Evolutionary conservation across 2,329 filamentous ascomycete species (phyloP).

Genomic region (Cladosporium sp.): DNA sequence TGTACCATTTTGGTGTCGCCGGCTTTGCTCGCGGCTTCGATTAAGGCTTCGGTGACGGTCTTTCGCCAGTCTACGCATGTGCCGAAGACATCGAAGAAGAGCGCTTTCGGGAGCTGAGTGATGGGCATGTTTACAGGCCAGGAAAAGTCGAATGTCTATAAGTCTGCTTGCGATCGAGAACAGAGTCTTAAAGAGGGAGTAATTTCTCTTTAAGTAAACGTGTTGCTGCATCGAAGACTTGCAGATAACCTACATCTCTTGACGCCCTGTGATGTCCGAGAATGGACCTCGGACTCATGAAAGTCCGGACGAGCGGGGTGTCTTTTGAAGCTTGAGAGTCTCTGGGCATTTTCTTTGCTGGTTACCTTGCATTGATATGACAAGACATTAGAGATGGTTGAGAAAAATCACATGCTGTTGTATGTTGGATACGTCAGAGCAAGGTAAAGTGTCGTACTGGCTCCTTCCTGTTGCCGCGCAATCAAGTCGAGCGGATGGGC

Average conservation of each 20-base stretch:
- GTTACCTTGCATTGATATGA: too few relatives aligned
- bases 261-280: background rate
- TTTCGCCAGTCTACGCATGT: conserved; percentile 76
- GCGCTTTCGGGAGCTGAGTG: conserved; percentile 45
- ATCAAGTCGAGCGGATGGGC: too few relatives aligned
- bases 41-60: conserved; percentile 58
- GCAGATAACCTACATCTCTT: background rate
- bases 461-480: too few relatives aligned
- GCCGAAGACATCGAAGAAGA: conserved; percentile 74
- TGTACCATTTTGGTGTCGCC: conserved; percentile 9
- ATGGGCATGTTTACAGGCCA: background rate
- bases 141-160: too few relatives aligned
- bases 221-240: background rate
- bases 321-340: background rate
- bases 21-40: conserved; percentile 39
- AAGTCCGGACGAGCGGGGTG: background rate
- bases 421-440: too few relatives aligned
- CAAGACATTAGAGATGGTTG: too few relatives aligned
- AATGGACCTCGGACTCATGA: background rate
- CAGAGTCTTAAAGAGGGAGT: background rate
- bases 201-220: background rate
- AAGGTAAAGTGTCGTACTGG: too few relatives aligned
- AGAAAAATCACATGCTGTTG: too few relatives aligned
- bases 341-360: too few relatives aligned
- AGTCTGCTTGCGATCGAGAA: background rate